phyloP scores from a whole-genome alignment of 2,329 filamentous ascomycete species.

The Colletotrichum sp. region DNA sequence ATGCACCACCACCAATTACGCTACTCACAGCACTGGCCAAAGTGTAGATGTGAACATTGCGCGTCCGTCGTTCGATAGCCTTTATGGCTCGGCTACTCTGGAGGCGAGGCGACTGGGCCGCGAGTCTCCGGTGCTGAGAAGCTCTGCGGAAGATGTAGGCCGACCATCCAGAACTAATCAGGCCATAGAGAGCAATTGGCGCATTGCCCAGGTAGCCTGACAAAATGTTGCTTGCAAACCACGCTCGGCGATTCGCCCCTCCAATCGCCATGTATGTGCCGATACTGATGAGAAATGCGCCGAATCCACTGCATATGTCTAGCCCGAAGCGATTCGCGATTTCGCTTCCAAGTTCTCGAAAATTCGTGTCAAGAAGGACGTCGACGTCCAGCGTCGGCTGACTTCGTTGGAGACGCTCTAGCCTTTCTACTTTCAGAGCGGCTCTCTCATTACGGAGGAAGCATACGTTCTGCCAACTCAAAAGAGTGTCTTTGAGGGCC shows the following conservation, averaged over 20 bases:
- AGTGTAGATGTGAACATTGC: conserved; percentile 49
- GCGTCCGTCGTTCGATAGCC: conserved; percentile 40
- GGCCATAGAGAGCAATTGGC: conserved; percentile 52
- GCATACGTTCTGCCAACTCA: conserved; percentile 50
- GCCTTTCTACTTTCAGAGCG: conserved; percentile 29
- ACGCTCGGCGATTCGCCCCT: conserved; percentile 48
- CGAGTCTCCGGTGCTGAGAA: conserved; percentile 35
- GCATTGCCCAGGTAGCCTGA: conserved; percentile 62
- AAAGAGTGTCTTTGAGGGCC: conserved; percentile 47
- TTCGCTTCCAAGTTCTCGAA: conserved; percentile 56
- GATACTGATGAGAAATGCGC: conserved; percentile 52
- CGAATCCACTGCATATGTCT: conserved; percentile 55
- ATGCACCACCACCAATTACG: conserved; percentile 52
- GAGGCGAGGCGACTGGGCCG: conserved; percentile 26
- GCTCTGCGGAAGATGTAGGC: conserved; percentile 46
- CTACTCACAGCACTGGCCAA: conserved; percentile 49
- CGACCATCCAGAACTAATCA: conserved; percentile 55
- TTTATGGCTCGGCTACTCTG: conserved; percentile 27
- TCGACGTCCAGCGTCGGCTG: conserved; percentile 30
- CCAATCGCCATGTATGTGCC: conserved; percentile 61
- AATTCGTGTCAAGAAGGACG: conserved; percentile 47
- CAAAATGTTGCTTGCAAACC: conserved; percentile 53
- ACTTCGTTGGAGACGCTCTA: background rate
- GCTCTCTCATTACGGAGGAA: conserved; percentile 47
- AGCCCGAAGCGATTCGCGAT: conserved; percentile 54